A percentile compares a stretch with the other conserved stretches of the same genome.
These are phyloP conservation scores for Pistacia atlantica DNA, from an alignment of 345 rosid genomes.

Conservation along the genomic window DNA sequence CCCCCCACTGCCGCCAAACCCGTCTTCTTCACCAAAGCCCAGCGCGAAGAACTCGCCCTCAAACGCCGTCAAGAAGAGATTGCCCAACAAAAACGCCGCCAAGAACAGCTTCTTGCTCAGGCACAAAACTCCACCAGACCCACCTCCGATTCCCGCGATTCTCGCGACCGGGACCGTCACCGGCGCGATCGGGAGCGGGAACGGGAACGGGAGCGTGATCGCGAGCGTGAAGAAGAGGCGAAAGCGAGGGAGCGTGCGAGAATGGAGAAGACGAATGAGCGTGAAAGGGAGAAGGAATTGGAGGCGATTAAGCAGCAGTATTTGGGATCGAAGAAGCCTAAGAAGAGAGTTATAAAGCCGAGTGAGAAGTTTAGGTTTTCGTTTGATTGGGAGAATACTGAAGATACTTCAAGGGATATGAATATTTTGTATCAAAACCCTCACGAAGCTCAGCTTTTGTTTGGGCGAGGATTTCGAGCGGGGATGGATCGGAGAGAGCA, in stretches of 20 bases:
- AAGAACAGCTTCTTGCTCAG: slow-evolving; percentile 28
- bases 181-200: slow-evolving; percentile 45
- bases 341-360: slow-evolving; percentile 90
- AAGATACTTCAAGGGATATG: slow-evolving; percentile 91
- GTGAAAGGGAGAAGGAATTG: slow-evolving; percentile 83
- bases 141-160: slow-evolving; percentile 32
- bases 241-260: slow-evolving; percentile 66
- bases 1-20: slow-evolving; percentile 40
- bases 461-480: slow-evolving; percentile 91
- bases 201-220: slow-evolving; percentile 61
- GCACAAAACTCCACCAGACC: slow-evolving; percentile 15
- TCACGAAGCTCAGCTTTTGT: slow-evolving; percentile 91
- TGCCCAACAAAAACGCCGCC: slow-evolving; percentile 48
- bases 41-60: slow-evolving; percentile 73
- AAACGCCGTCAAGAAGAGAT: slow-evolving; percentile 77
- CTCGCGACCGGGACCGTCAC: slow-evolving; percentile 31
- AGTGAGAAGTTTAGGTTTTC: slow-evolving; percentile 94
- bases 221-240: slow-evolving; percentile 71
- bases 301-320: slow-evolving; percentile 90
- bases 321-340: slow-evolving; percentile 88
- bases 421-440: slow-evolving; percentile 85
- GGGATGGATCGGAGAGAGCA: slow-evolving; percentile 97
- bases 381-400: slow-evolving; percentile 94
- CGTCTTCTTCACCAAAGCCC: slow-evolving; percentile 61
- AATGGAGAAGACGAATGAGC: slow-evolving; percentile 66